A percentile compares a stretch with the other conserved stretches of the same genome.
Conservation (phyloP, 768 basidiomycete genomes). For the Tulasnella sp. region DNA sequence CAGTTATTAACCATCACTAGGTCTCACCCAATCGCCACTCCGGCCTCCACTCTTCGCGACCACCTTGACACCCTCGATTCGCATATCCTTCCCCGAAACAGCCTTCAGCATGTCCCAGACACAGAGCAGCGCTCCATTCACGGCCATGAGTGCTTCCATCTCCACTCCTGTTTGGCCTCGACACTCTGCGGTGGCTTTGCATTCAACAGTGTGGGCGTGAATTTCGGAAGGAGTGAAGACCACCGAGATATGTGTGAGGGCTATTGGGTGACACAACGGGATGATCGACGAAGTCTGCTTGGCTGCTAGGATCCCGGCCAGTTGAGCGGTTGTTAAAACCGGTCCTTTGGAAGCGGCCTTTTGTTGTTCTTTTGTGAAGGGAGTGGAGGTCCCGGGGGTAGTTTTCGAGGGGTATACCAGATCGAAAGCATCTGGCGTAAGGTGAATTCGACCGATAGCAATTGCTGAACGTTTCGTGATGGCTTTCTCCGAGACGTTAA, state of each 20-base stretch:
- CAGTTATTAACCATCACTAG: background rate
- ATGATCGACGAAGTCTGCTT: conserved; percentile 82
- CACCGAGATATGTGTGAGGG: conserved; percentile 66
- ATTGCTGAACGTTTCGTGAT: conserved; percentile 65
- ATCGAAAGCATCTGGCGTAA: conserved; percentile 60
- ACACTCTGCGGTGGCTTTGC: conserved; percentile 65
- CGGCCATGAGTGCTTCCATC: conserved; percentile 90
- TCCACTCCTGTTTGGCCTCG: conserved; percentile 83
- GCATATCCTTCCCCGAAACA: conserved; percentile 83
- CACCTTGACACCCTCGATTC: conserved; percentile 46
- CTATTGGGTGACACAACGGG: conserved; percentile 82
- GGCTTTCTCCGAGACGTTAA: conserved; percentile 66
- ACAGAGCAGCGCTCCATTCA: conserved; percentile 69
- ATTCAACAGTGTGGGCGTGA: conserved; percentile 42
- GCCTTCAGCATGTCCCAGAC: conserved; percentile 95
- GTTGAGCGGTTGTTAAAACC: conserved; percentile 67
- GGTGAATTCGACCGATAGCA: conserved; percentile 67
- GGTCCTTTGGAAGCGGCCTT: conserved; percentile 66
- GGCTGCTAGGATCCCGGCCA: conserved; percentile 83
- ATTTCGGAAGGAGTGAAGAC: conserved; percentile 43
- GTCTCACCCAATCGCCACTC: conserved; percentile 58
- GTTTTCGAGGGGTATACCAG: conserved; percentile 48
- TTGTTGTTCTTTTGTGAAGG: conserved; percentile 25
- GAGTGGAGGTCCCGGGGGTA: conserved; percentile 29
- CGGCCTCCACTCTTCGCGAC: conserved; percentile 63